Evolutionary conservation across 805 yeast genomes (phyloP), one percentile per base, ranked within the genome.

Genomic region (Candida andamanensis): DNA sequence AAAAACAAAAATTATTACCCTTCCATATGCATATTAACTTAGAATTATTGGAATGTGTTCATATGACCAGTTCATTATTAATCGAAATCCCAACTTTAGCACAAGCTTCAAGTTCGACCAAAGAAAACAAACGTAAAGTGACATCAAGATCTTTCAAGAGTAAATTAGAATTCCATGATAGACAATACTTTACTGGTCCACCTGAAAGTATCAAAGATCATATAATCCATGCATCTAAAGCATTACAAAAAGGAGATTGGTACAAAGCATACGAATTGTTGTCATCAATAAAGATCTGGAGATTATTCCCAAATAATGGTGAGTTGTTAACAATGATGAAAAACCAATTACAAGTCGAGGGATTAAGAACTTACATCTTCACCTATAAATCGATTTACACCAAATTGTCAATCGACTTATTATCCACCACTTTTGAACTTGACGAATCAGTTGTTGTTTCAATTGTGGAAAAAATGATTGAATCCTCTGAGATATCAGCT

Each of bases 1-100:
- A 83, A 52, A 76, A 71, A 50, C 90, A 80, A 62, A 79, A 89
- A 56, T 74, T 87, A 56, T 71, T 92, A 56, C 99, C 99, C 37
- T 92, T 83, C 81, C 98, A 92, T 66, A 87, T 86, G 84, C 99
- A 92, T 65, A 90, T 92, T 60, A 92, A 92, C 63, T 69, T 90
- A 49, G 97, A 94, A 69, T 76, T 92, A 51, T 73, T 92, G 45
- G 98, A 92, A 64, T 83, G 94, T 56, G 95, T 85, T 29, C 90
- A 82, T 72, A 76, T 87, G 69, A 92, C 97, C 9, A 72, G 85
- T 37, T 85, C 95, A 18, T 68, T 92, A 61, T 74, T 92, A 54
- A 76, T 85, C 45, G 98, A 94, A 68, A 80, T 92, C 39, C 98
- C 99, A 22, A 78, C 76, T 52, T 76, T 86, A 49, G 95, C 95